Percentiles rank a stretch among this genome's conserved stretches.
Conservation (phyloP, 2,329 filamentous ascomycete species). For the Neopestalotiopsis rosae region DNA sequence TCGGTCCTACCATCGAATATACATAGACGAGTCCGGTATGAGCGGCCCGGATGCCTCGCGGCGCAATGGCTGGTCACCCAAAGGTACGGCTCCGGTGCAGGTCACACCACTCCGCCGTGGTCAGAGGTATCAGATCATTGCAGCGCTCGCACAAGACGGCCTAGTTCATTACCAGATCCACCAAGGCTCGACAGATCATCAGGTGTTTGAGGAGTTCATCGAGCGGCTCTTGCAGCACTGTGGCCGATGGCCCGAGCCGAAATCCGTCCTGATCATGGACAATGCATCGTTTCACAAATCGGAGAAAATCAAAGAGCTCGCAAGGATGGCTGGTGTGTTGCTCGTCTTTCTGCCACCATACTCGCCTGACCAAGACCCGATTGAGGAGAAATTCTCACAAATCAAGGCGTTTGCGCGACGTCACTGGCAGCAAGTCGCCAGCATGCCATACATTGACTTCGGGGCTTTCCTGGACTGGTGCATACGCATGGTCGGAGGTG, state of each 20-base stretch:
- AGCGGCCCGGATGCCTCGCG: conserved; percentile 37
- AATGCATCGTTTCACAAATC: conserved; percentile 34
- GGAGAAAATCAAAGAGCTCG: conserved; percentile 16
- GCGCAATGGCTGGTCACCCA: conserved; percentile 37
- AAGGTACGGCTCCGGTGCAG: conserved; percentile 29
- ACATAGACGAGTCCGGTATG: conserved; percentile 38
- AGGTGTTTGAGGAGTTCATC: conserved; percentile 33
- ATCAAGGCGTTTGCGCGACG: background rate
- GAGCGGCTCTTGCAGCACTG: conserved; percentile 34
- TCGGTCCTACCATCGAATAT: conserved; percentile 35
- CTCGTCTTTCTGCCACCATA: conserved; percentile 10
- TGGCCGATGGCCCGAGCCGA: conserved; percentile 34
- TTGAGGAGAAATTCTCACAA: background rate
- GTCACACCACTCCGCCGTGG: conserved; percentile 24
- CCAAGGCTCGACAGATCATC: conserved; percentile 28
- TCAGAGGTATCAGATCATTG: conserved; percentile 26
- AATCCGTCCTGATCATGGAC: conserved; percentile 22
- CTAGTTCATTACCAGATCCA: conserved; percentile 26
- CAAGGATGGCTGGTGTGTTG: conserved; percentile 1
- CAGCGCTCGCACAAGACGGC: conserved; percentile 29
- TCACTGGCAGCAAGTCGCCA: background rate
- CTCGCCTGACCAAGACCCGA: background rate
- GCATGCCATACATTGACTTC: background rate
- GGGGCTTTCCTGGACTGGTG: background rate
- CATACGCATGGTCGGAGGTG: conserved; percentile 1